Base-by-base conservation (phyloP, 169 alveolate species). In the Amoebophrya sp. region DNA sequence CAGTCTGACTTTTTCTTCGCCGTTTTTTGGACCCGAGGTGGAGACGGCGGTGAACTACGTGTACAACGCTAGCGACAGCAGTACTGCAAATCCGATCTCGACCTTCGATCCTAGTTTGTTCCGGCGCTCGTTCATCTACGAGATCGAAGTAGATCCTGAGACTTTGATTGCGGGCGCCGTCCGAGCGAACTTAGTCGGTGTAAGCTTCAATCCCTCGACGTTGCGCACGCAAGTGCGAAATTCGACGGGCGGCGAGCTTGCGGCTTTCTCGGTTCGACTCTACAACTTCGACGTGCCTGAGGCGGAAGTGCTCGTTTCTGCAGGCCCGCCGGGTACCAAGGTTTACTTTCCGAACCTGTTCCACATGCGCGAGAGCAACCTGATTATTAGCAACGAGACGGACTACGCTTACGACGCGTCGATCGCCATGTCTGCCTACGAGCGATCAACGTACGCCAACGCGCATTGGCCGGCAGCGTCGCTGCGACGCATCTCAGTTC, bases 211-310 rank as follows among this genome's bases (percentile, higher is more conserved):
- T 36, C 83, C 83, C 38, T 6, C 33, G 3, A 6, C 12, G 12
- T 18, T 65, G 83, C 38, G 18, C 33, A 65, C 83, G 26, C 2
- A 36, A 36, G 83, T 65, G 33, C 83, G 83, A 26, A 6, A 1
- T 36, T 26, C 33, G 33, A 26, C 83, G 39, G 33, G 39, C 38
- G 83, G 83, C 33, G 2, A 1, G 33, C 83, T 65, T 10, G 12
- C 83, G 36, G 83, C 83, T 29, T 65, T 65, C 26, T 65, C 83
- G 83, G n/a, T 65, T 36, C 26, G 2, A 26, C 33, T 65, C 38
- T 65, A 65, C 83, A 65, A 65, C 83, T 65, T 65, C 83, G 83
- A 65, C 83, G 83, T 65, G 10, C 83, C 83, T 10, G 83, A 65
- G 83, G 83, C 83, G 36, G 83, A 65, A 26, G 33, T 65, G 36